Evolutionary conservation across 78 protist genomes (phyloP), one percentile per base, ranked within the genome.

Genomic region (Dictyostelium intermedium): DNA sequence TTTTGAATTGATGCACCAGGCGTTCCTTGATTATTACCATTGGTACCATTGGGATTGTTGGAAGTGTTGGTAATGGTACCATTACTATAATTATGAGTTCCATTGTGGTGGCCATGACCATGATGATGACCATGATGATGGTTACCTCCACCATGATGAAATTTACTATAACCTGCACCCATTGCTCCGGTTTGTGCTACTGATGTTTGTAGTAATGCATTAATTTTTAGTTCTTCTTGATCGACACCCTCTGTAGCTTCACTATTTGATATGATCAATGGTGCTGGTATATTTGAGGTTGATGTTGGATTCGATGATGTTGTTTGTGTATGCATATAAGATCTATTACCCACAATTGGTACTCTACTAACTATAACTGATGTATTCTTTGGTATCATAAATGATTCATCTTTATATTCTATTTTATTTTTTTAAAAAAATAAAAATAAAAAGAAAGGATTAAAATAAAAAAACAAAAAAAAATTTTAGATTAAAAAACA

Each of bases 301-400:
- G 35, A 39, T 70, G 47, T 47, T 72, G 61, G n/a, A 45, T 7
- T 50, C 50, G 41, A 32, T 53, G 25, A 69, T 35, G n/a, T 35
- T 6, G 32, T 3, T 20, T 47, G 14, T 16, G 82, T 30, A 14
- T 53, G 66, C 34, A 37, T 16, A 18, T 43, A 79, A 4, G 47
- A 77, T 9, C 73, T 50, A n/a, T 45, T 27, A 13, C 37, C 27
- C 9, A 82, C n/a, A 56, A 87, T 53, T 14, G 93, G 93, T 18
- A 87, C 85, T 63, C 93, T 76, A 16, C 41, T 56, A 5, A 87
- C 34, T 27, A 87, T 79, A 37, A 87, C 47, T 25, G 85, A 78
- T 61, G 93, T 87, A 87, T 87, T 87, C 69, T 87, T 87, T 87
- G 93, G 93, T n/a, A 87, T 87, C 63, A 79, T 37, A 45, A 45